phyloP scores from a whole-genome alignment of 83 land plant genomes.

The Picea abies region DNA sequence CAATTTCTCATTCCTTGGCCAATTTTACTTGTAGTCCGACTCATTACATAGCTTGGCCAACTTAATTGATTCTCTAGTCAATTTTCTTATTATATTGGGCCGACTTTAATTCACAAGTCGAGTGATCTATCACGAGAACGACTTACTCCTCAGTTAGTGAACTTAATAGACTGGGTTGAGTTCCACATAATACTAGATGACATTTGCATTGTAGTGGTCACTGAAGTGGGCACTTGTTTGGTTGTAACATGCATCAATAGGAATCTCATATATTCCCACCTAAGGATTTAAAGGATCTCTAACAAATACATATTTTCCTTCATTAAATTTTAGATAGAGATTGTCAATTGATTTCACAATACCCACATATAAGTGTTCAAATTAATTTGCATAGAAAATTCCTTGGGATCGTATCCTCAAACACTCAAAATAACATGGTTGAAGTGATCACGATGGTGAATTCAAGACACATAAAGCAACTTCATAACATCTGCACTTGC shows the following conservation, averaged over 20 bases:
- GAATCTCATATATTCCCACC: conserved; percentile 47
- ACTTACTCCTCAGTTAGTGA: no score
- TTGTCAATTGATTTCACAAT: conserved; percentile 53
- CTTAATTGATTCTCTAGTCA: no score
- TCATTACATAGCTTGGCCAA: no score
- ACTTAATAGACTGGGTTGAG: no score
- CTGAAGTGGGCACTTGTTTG: no score
- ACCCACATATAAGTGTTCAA: conserved; percentile 53
- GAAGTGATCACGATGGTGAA: conserved; percentile 86
- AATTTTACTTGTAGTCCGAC: no score
- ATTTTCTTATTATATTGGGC: no score
- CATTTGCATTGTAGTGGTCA: no score
- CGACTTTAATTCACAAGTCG: no score
- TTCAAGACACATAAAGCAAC: conserved; percentile 88
- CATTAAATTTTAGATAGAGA: conserved; percentile 48
- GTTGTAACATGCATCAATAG: conserved; percentile 34
- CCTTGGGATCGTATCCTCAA: conserved; percentile 81
- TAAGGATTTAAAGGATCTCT: conserved; percentile 53
- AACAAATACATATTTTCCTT: conserved; percentile 55
- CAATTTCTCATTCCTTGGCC: no score
- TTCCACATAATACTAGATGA: no score
- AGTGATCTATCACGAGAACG: no score
- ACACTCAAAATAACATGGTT: conserved; percentile 87
- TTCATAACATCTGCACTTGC: conserved; percentile 94
- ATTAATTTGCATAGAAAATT: conserved; percentile 55